Evolutionary conservation across 2,329 filamentous ascomycete species (phyloP), one percentile per base, ranked within the genome.

Genomic region (Xylaria sp.): DNA sequence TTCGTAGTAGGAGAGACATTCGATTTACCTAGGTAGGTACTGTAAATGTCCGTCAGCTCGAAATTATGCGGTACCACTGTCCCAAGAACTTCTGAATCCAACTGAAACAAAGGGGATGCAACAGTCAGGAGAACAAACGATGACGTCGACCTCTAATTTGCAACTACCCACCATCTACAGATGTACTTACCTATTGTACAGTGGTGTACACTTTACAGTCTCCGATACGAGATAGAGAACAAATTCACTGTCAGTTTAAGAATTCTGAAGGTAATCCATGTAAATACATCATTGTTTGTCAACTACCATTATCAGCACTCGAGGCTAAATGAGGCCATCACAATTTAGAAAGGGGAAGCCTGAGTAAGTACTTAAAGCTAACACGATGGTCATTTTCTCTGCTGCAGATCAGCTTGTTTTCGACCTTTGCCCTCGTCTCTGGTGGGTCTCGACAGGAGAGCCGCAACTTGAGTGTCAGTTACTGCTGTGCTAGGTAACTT

Each of bases 401-500:
- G 52, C 55, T 39, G 51, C 10, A 56, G 60, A 65, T 65, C 62
- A 65, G 31, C 18, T 51, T 28, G 41, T 55, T 55, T 55, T 31
- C 34, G 28, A 57, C 20, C 23, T 50, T 50, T 48, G 41, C 55
- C 20, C 50, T 39, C 46, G 25, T 56, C 39, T 15, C 18, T 50
- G 28, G 62, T 57, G 56, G 66, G 62, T 39, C 66, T 52, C 20
- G 23, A 46, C 37, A 52, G 52, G 66, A 62, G 66, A 69, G 66
- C 66, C 51, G 66, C 66, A 66, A 51, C 64, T 66, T 41, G 39
- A n/a, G 31, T 56, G n/a, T n/a, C 18, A 46, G 18, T 46, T 46
- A 46, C 41, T 46, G 41, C 41, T 46, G 41, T 44, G 41, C 41
- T 41, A 15, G 15, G 7, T 18, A 18, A 15, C 41, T 46, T n/a